Conservation (phyloP, 2,329 filamentous ascomycete genomes). For the Neonectria faginata region DNA sequence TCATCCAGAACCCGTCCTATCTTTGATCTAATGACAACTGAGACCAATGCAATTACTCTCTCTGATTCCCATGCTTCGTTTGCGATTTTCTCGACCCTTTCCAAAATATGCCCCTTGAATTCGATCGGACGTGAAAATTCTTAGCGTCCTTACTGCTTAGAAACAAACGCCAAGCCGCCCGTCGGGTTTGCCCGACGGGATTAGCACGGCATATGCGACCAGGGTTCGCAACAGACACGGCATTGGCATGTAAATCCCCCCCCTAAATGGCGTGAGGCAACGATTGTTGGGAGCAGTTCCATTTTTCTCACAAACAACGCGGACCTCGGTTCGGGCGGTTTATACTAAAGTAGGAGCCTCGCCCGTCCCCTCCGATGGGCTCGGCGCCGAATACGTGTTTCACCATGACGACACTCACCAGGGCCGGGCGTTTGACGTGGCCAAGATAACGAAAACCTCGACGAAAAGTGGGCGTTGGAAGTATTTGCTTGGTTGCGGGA, state of each 20-base stretch:
- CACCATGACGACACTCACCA: constrained; percentile 23
- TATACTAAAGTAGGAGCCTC: constrained; percentile 12
- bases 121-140: too few species aligned
- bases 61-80: background rate
- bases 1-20: too few species aligned
- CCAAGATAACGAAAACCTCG: background rate
- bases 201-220: constrained; percentile 1
- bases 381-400: constrained; percentile 11
- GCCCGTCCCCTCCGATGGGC: constrained; percentile 13
- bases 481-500: background rate
- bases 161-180: background rate
- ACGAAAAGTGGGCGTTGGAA: background rate
- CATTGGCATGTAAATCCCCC: background rate
- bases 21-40: background rate
- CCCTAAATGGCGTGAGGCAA: constrained; percentile 5
- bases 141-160: background rate
- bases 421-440: constrained; percentile 1
- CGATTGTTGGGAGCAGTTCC: constrained; percentile 19
- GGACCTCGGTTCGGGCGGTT: constrained; percentile 14
- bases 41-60: background rate
- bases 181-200: constrained; percentile 6
- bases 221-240: background rate
- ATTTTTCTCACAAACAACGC: background rate
- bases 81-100: background rate
- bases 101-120: too few species aligned